Conservation (phyloP, 768 basidiomycete genomes). For the Rhizopogon sp. region DNA sequence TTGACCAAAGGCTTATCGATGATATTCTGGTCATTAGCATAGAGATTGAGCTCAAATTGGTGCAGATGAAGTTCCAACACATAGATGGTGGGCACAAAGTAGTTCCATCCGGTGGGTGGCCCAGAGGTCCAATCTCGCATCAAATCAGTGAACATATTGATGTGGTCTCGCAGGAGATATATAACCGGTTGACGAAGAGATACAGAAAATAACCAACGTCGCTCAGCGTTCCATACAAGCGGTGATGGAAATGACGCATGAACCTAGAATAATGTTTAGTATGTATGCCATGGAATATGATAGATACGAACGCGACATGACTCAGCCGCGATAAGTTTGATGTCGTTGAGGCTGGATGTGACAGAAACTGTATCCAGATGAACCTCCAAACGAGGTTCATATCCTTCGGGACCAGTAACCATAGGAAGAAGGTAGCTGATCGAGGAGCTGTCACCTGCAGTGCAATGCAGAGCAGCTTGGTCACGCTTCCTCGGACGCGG, state of each 20-base stretch:
- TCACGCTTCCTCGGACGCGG: slow-evolving; percentile 55
- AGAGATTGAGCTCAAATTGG: slow-evolving; percentile 74
- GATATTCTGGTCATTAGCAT: slow-evolving; percentile 95
- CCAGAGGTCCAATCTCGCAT: slow-evolving; percentile 88
- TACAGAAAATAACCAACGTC: slow-evolving; percentile 77
- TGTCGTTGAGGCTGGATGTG: slow-evolving; percentile 85
- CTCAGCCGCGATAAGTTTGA: slow-evolving; percentile 69
- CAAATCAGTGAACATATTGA: slow-evolving; percentile 93
- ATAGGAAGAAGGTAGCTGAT: slow-evolving; percentile 84
- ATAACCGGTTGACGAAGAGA: slow-evolving; percentile 68
- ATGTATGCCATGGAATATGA: neutral
- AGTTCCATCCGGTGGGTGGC: slow-evolving; percentile 71
- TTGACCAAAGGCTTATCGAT: slow-evolving; percentile 79
- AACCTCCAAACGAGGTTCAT: slow-evolving; percentile 73
- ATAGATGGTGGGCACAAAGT: slow-evolving; percentile 84
- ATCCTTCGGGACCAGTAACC: slow-evolving; percentile 68
- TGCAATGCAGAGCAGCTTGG: slow-evolving; percentile 67
- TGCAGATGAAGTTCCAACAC: slow-evolving; percentile 62
- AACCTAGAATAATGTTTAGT: slow-evolving; percentile 35
- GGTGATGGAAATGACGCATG: slow-evolving; percentile 76
- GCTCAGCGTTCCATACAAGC: slow-evolving; percentile 73
- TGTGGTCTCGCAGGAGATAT: slow-evolving; percentile 85
- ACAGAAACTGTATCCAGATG: slow-evolving; percentile 76
- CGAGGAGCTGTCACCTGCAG: slow-evolving; percentile 76
- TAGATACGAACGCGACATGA: slow-evolving; percentile 61